These are phyloP conservation scores for Colletotrichum spinosum DNA, from an alignment of 2,329 filamentous ascomycete species.

Conservation along the genomic window DNA sequence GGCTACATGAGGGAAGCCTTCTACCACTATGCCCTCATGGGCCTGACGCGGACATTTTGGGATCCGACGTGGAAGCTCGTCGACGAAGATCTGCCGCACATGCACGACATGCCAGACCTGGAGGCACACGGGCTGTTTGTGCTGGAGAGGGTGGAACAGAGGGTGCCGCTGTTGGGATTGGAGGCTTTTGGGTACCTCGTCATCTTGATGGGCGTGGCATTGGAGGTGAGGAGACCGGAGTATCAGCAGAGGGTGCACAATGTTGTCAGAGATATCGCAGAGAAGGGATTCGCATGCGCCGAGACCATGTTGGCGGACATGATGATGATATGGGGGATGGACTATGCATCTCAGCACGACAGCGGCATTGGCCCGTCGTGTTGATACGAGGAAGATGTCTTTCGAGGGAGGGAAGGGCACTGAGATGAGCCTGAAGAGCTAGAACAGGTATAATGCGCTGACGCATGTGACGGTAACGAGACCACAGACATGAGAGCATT, in stretches of 20 bases:
- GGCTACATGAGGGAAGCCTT: constrained; percentile 5
- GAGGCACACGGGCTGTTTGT: constrained; percentile 11
- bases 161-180: constrained; percentile 10
- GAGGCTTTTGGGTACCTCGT: constrained; percentile 21
- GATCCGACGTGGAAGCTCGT: constrained; percentile 28
- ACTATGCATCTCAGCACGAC: background rate
- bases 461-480: no score
- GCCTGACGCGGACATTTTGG: constrained; percentile 20
- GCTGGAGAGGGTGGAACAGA: constrained; percentile 23
- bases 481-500: no score
- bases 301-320: constrained; percentile 3
- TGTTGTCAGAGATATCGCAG: background rate
- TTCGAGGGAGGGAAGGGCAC: background rate
- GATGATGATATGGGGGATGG: constrained; percentile 13
- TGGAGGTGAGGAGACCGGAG: constrained; percentile 6
- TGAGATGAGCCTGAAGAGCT: background rate
- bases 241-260: constrained; percentile 2
- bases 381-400: background rate
- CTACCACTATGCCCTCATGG: constrained; percentile 25
- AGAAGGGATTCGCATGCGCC: constrained; percentile 15
- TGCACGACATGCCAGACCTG: constrained; percentile 7
- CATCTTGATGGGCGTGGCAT: constrained; percentile 11
- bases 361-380: constrained; percentile 2
- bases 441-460: background rate
- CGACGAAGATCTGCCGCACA: constrained; percentile 17